Conservation (phyloP, 2,329 filamentous ascomycete species). For the Colletotrichum melonis region DNA sequence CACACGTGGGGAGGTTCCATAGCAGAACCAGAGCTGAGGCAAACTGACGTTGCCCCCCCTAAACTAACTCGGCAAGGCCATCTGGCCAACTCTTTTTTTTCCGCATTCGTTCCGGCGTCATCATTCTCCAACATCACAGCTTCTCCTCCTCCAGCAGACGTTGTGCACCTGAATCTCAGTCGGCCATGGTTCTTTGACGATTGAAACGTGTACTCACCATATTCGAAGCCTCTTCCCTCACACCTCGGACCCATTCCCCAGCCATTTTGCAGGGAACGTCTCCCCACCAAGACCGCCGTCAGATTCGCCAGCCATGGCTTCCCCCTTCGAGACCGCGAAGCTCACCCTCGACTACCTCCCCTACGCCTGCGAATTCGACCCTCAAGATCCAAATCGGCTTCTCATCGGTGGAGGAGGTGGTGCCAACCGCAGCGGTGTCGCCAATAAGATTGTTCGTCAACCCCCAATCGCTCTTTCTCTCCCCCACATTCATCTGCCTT, state of each 20-base stretch:
- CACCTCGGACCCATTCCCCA: background rate
- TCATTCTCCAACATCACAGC: background rate
- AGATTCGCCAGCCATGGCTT: constrained; percentile 45
- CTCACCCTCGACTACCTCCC: constrained; percentile 83
- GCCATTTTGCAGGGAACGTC: constrained; percentile 7
- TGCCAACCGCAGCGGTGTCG: constrained; percentile 81
- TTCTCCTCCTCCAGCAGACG: background rate
- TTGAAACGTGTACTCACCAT: background rate
- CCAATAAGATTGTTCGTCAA: constrained; percentile 82
- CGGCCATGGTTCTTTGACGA: constrained; percentile 14
- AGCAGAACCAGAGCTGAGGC: constrained; percentile 5
- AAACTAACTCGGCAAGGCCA: constrained; percentile 17
- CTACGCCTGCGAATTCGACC: constrained; percentile 90
- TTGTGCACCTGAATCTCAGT: background rate
- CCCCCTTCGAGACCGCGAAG: constrained; percentile 64
- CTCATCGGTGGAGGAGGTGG: constrained; percentile 91
- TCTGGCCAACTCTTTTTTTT: constrained; percentile 33
- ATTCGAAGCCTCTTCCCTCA: background rate
- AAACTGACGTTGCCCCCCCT: constrained; percentile 8
- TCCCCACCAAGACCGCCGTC: constrained; percentile 7
- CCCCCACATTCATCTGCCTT: background rate
- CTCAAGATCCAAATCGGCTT: constrained; percentile 78
- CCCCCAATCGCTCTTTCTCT: background rate
- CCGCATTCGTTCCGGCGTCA: constrained; percentile 23
- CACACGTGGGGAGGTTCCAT: constrained; percentile 11